Evolutionary conservation across 257 asterid species (phyloP).

Genomic region (Nemophila menziesii): DNA sequence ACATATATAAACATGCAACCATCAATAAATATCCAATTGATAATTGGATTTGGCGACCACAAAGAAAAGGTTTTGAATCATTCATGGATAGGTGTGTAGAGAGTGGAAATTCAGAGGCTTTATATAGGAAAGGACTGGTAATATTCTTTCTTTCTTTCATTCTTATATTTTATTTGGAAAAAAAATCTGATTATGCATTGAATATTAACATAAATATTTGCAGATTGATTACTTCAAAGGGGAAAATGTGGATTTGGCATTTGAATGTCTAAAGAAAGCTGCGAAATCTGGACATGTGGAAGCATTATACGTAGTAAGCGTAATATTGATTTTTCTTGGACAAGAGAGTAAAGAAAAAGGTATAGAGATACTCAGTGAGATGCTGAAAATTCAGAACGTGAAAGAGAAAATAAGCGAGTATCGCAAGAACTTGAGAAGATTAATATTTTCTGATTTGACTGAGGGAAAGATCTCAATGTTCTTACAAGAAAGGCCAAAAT

Average conservation of each 20-base stretch:
- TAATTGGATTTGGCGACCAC: slow-evolving; percentile 9
- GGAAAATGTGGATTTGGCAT: background rate
- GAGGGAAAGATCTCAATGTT: slow-evolving; percentile 12
- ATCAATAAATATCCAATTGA: slow-evolving; percentile 10
- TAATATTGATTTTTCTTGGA: slow-evolving; percentile 6
- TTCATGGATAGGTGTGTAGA: slow-evolving; percentile 13
- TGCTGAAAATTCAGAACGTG: background rate
- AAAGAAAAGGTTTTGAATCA: background rate
- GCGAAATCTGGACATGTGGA: slow-evolving; percentile 10
- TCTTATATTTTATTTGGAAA: background rate
- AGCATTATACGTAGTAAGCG: slow-evolving; percentile 14
- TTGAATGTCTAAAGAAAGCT: slow-evolving; percentile 9
- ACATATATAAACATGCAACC: slow-evolving; percentile 6
- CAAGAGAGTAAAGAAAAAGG: slow-evolving; percentile 8
- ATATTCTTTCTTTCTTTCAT: background rate
- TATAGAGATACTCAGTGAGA: background rate
- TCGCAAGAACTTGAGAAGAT: slow-evolving; percentile 8
- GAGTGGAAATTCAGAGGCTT: slow-evolving; percentile 9
- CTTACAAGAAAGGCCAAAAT: background rate
- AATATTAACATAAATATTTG: too few relatives aligned
- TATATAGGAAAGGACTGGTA: slow-evolving; percentile 24
- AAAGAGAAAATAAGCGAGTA: background rate
- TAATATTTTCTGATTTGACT: slow-evolving; percentile 1
- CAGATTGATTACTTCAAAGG: slow-evolving; percentile 18
- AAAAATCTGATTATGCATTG: too few relatives aligned